phyloP scores from a whole-genome alignment of 805 yeast species.

The Candida ficus region DNA sequence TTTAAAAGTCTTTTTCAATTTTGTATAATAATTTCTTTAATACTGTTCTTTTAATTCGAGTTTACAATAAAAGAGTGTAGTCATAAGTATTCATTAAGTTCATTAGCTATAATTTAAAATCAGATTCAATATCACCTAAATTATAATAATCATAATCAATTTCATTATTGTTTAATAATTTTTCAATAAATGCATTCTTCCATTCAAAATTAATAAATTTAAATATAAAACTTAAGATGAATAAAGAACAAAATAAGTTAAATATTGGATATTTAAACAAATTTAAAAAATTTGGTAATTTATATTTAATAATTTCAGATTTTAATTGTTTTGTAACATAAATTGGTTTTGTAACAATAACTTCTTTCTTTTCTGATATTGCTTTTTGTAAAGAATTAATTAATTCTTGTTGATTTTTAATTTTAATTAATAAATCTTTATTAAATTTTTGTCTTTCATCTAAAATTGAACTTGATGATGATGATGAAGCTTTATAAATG shows the following conservation, averaged over 20 bases:
- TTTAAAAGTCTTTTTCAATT: too few species aligned
- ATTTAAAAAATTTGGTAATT: background rate
- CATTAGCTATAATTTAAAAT: background rate
- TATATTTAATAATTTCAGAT: background rate
- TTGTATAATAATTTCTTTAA: too few species aligned
- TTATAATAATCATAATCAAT: constrained; percentile 23
- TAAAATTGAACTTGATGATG: constrained; percentile 1
- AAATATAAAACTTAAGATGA: background rate
- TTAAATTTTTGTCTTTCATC: constrained; percentile 11
- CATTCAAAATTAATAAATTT: background rate
- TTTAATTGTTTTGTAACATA: background rate
- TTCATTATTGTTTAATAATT: constrained; percentile 6
- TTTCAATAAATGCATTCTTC: constrained; percentile 1
- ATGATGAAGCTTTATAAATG: constrained; percentile 8
- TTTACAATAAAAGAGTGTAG: too few species aligned
- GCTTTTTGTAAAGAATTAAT: constrained; percentile 13
- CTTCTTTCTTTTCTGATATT: constrained; percentile 8
- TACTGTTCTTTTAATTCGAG: too few species aligned
- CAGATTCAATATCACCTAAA: constrained; percentile 10
- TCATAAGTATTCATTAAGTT: too few species aligned
- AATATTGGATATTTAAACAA: background rate
- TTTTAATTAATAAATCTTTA: constrained; percentile 13
- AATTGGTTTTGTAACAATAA: constrained; percentile 5
- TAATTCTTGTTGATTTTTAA: constrained; percentile 16
- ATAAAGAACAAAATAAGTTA: background rate